phyloP scores from a whole-genome alignment of 1,284 basidiomycete genomes.

The Malassezia cuniculi region DNA sequence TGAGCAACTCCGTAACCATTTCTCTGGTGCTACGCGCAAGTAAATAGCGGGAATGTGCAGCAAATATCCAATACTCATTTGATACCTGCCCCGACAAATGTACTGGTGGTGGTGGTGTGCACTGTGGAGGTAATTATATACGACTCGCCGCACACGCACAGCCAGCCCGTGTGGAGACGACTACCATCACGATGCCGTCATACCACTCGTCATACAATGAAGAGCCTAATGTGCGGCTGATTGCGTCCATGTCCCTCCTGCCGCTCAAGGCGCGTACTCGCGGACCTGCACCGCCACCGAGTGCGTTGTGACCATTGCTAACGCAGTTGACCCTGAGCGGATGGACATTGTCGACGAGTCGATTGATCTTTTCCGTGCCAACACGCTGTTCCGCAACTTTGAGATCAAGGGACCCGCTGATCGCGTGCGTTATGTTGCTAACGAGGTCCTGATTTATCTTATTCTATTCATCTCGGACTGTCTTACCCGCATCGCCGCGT shows the following conservation, averaged over 20 bases:
- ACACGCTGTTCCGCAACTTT: conserved; percentile 98
- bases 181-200: conserved; percentile 16
- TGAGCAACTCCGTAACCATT: conserved; percentile 8
- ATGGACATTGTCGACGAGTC: conserved; percentile 92
- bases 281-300: conserved; percentile 65
- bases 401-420: conserved; percentile 97
- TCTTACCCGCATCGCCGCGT: conserved; percentile 51
- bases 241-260: conserved; percentile 80
- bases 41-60: no score
- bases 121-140: no score
- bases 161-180: background rate
- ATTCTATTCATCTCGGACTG: conserved; percentile 98
- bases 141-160: no score
- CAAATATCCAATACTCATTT: no score
- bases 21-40: no score
- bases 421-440: conserved; percentile 49
- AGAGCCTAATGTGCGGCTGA: conserved; percentile 61
- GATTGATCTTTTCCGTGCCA: conserved; percentile 91
- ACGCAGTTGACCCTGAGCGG: conserved; percentile 58
- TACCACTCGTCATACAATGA: conserved; percentile 95
- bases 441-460: conserved; percentile 69
- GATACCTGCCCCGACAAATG: no score
- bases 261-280: conserved; percentile 82
- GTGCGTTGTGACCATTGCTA: conserved; percentile 50
- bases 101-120: no score